A percentile compares a stretch with the other conserved stretches of the same genome.
Conservation (phyloP, 306 rosid species). For the Cicer bijugum region DNA sequence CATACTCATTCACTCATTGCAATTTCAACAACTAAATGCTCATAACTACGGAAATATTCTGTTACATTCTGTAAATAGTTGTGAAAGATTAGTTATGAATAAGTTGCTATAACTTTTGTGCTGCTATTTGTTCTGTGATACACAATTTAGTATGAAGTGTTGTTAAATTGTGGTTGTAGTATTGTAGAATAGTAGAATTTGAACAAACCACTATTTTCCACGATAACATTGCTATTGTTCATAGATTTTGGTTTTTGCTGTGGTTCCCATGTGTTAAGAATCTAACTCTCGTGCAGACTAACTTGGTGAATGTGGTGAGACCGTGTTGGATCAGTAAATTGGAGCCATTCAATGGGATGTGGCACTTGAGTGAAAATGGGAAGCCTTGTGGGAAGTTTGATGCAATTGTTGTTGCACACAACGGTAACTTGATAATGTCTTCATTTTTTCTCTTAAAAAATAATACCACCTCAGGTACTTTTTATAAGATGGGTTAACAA, state of each 20-base stretch:
- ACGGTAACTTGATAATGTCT: conserved; percentile 55
- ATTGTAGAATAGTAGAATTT: too few relatives aligned
- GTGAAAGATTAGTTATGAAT: not conserved
- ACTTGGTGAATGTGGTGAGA: conserved; percentile 71
- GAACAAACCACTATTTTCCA: too few relatives aligned
- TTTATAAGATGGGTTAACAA: too few relatives aligned
- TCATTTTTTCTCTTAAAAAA: not conserved
- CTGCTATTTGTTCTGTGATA: not conserved
- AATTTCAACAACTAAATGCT: not conserved
- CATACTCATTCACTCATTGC: not conserved
- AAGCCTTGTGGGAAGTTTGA: conserved; percentile 84
- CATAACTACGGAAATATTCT: not conserved
- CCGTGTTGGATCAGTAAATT: conserved; percentile 91
- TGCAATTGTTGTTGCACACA: conserved; percentile 91
- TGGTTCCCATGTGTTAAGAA: conserved; percentile 33
- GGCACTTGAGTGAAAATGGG: conserved; percentile 94
- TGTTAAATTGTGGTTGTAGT: too few relatives aligned
- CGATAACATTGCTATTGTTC: not conserved
- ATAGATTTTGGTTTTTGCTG: conserved; percentile 35
- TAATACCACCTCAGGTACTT: not conserved
- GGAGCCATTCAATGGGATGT: conserved; percentile 91
- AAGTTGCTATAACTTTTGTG: not conserved
- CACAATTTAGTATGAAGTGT: too few relatives aligned
- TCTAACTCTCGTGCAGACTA: conserved; percentile 57
- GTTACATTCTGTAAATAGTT: not conserved